Conservation (phyloP, 2,329 filamentous ascomycete genomes). For the Fusarium nisikadoi region DNA sequence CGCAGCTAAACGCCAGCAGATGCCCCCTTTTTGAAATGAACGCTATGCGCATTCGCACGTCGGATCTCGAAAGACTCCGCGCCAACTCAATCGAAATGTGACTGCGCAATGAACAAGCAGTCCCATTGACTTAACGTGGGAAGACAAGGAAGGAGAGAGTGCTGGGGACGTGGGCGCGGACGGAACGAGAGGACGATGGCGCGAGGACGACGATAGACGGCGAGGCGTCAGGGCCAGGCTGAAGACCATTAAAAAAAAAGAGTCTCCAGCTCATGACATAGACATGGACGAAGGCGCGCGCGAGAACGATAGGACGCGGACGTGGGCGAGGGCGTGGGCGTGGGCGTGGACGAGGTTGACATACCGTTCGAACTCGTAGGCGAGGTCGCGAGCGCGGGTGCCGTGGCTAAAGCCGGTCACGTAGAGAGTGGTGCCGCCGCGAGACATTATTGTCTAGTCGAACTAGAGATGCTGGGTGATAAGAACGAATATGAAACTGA, state of each 20-base stretch:
- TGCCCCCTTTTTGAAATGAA: constrained; percentile 43
- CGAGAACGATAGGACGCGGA: constrained; percentile 50
- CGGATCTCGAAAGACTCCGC: constrained; percentile 36
- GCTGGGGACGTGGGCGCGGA: constrained; percentile 43
- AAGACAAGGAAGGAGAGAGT: constrained; percentile 37
- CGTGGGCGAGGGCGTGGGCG: constrained; percentile 53
- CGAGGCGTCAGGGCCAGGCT: constrained; percentile 42
- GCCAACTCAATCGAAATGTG: constrained; percentile 43
- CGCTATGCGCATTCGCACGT: constrained; percentile 42
- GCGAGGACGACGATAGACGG: constrained; percentile 45
- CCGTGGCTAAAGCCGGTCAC: constrained; percentile 99
- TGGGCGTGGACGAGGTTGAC: constrained; percentile 68
- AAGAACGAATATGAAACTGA: constrained; percentile 32
- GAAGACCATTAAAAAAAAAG: constrained; percentile 36
- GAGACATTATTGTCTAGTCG: constrained; percentile 75
- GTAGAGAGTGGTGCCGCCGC: constrained; percentile 93
- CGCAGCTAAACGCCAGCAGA: constrained; percentile 38
- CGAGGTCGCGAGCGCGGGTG: constrained; percentile 97
- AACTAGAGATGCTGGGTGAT: constrained; percentile 10
- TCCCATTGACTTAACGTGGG: constrained; percentile 43
- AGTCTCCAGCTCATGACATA: constrained; percentile 34
- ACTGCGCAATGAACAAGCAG: constrained; percentile 44
- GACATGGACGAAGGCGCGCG: constrained; percentile 42
- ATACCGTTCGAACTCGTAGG: constrained; percentile 99
- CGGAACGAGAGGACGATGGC: constrained; percentile 45